phyloP scores from a whole-genome alignment of 1,284 basidiomycete genomes.

The Moniliophthora roreri region DNA sequence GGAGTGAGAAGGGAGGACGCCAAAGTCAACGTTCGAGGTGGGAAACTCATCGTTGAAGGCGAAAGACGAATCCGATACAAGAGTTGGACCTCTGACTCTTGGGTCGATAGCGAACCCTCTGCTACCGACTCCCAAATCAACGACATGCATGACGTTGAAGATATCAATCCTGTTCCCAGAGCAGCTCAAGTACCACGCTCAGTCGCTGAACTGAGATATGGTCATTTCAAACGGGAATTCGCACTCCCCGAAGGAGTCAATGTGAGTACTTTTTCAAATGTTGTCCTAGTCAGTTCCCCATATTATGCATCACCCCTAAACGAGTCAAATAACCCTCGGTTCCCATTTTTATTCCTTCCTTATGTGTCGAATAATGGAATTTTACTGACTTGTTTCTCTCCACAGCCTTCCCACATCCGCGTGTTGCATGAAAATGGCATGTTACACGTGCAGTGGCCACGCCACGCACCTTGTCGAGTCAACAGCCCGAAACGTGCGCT shows the following conservation, averaged over 20 bases:
- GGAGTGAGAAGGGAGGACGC: slow-evolving; percentile 52
- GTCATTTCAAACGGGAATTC: slow-evolving; percentile 46
- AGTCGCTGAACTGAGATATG: slow-evolving; percentile 51
- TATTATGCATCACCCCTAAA: neutral
- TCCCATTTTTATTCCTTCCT: slow-evolving; percentile 3
- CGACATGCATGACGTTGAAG: slow-evolving; percentile 5
- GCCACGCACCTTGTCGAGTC: slow-evolving; percentile 12
- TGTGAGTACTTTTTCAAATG: slow-evolving; percentile 30
- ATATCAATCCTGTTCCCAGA: slow-evolving; percentile 2
- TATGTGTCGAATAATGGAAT: slow-evolving; percentile 11
- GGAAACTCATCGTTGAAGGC: slow-evolving; percentile 44
- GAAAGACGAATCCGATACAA: slow-evolving; percentile 32
- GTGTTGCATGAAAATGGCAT: slow-evolving; percentile 47
- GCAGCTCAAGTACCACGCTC: slow-evolving; percentile 15
- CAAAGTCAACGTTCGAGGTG: slow-evolving; percentile 40
- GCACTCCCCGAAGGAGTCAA: slow-evolving; percentile 45
- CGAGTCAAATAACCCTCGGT: neutral
- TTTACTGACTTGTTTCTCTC: slow-evolving; percentile 17
- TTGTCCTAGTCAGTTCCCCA: neutral
- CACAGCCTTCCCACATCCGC: slow-evolving; percentile 35
- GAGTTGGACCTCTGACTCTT: neutral
- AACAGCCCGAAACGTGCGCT: neutral
- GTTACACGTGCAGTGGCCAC: slow-evolving; percentile 52
- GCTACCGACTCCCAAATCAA: slow-evolving; percentile 21
- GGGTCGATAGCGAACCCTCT: slow-evolving; percentile 10